Percentiles rank a stretch among this genome's conserved stretches.
These are phyloP conservation scores for Fusarium tjaetaba DNA, from an alignment of 2,329 filamentous ascomycete genomes.

Conservation along the genomic window DNA sequence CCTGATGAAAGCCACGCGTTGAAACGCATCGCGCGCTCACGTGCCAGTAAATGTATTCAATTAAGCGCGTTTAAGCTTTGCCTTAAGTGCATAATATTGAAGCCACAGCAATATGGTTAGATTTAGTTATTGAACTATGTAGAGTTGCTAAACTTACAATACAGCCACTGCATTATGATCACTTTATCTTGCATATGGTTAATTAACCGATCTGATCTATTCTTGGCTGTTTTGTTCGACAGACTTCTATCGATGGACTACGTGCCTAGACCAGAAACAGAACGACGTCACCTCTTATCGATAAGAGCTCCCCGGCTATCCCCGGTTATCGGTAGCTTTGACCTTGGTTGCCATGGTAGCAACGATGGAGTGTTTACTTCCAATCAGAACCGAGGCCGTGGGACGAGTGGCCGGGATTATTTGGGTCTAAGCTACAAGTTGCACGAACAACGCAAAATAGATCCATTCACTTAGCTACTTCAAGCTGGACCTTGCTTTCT, in stretches of 20 bases:
- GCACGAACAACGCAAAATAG: conserved; percentile 41
- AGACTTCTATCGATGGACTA: neutral
- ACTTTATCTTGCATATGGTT: neutral
- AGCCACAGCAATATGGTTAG: neutral
- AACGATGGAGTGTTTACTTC: conserved; percentile 49
- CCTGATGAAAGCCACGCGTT: conserved; percentile 22
- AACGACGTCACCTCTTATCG: conserved; percentile 42
- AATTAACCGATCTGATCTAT: neutral
- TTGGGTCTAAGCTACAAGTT: conserved; percentile 33
- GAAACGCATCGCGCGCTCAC: conserved; percentile 30
- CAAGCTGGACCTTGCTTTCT: conserved; percentile 21
- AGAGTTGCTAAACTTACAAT: neutral
- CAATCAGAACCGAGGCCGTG: conserved; percentile 33
- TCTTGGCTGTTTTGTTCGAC: neutral
- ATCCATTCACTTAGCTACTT: conserved; percentile 16
- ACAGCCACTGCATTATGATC: neutral
- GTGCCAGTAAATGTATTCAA: conserved; percentile 10
- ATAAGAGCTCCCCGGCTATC: conserved; percentile 37
- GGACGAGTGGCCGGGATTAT: conserved; percentile 35
- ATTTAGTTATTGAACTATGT: neutral
- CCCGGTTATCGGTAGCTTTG: conserved; percentile 31
- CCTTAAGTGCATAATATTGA: conserved; percentile 2
- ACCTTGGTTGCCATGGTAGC: conserved; percentile 52
- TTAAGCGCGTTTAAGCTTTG: neutral
- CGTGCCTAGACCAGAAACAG: neutral